phyloP scores from a whole-genome alignment of 306 rosid genomes.

The Vicia faba region DNA sequence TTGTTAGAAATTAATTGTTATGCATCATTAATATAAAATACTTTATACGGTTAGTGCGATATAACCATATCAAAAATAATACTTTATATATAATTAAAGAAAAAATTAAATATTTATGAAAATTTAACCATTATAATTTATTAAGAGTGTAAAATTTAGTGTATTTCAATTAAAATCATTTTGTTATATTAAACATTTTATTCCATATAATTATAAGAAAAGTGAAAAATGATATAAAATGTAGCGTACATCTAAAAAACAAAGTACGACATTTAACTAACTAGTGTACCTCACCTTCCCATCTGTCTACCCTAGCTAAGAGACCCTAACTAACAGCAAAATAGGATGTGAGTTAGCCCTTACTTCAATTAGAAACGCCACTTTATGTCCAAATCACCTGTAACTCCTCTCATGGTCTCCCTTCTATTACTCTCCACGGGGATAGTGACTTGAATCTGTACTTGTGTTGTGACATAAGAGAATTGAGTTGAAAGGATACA shows the following conservation, averaged over 20 bases:
- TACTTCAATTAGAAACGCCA: constrained; percentile 14
- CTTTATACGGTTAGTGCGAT: too few relatives aligned
- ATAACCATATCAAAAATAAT: too few relatives aligned
- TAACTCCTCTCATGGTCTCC: constrained; percentile 29
- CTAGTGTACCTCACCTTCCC: constrained; percentile 22
- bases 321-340: constrained; percentile 26
- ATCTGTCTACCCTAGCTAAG: constrained; percentile 3
- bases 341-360: constrained; percentile 25
- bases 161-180: too few relatives aligned
- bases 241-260: neutral
- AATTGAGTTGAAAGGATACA: neutral
- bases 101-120: too few relatives aligned
- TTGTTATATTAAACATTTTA: too few relatives aligned
- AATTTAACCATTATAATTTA: too few relatives aligned
- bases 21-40: too few relatives aligned
- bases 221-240: neutral
- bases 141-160: too few relatives aligned
- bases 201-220: neutral
- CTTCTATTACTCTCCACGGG: constrained; percentile 21
- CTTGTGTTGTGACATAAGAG: neutral
- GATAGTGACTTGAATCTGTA: constrained; percentile 34
- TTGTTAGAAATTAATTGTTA: too few relatives aligned
- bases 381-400: constrained; percentile 38
- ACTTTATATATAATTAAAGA: too few relatives aligned
- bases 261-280: constrained; percentile 32